Conservation (phyloP, 306 rosid species). For the Casuarina glauca region DNA sequence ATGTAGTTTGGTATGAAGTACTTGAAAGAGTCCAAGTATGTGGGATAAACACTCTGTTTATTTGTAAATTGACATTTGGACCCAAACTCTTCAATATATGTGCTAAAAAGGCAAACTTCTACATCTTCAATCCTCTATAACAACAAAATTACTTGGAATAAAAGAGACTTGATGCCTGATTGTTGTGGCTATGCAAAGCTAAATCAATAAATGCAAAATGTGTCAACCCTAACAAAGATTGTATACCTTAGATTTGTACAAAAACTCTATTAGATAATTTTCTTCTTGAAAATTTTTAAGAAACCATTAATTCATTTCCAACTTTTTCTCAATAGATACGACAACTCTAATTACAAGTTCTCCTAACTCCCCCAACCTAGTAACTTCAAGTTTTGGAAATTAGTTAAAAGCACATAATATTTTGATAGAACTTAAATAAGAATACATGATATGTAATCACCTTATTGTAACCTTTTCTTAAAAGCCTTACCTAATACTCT, state of each 20-base stretch:
- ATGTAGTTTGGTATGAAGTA: conserved; percentile 77
- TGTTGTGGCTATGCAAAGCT: not conserved
- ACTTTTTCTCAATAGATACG: conserved; percentile 92
- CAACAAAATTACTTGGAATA: conserved; percentile 71
- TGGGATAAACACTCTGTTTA: conserved; percentile 93
- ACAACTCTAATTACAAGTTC: conserved; percentile 88
- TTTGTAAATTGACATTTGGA: conserved; percentile 88
- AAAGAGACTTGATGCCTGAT: not conserved
- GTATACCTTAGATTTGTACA: conserved; percentile 92
- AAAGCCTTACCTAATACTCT: conserved; percentile 78
- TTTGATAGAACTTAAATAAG: not conserved
- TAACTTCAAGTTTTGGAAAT: conserved; percentile 31
- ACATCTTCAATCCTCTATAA: conserved; percentile 98
- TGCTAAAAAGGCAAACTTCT: conserved; percentile 97
- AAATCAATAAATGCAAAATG: not conserved
- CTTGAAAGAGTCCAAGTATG: conserved; percentile 96
- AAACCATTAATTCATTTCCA: conserved; percentile 93
- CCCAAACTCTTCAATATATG: conserved; percentile 99
- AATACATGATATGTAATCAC: conserved; percentile 38
- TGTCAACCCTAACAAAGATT: not conserved
- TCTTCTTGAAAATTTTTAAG: conserved; percentile 94
- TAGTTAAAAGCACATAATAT: conserved; percentile 11
- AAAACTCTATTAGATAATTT: conserved; percentile 90
- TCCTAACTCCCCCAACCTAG: conserved; percentile 91
- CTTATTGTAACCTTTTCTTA: conserved; percentile 85